Evolutionary conservation across 306 rosid genomes (phyloP), one percentile per base, ranked within the genome.

Genomic region (Medicago ruthenica): DNA sequence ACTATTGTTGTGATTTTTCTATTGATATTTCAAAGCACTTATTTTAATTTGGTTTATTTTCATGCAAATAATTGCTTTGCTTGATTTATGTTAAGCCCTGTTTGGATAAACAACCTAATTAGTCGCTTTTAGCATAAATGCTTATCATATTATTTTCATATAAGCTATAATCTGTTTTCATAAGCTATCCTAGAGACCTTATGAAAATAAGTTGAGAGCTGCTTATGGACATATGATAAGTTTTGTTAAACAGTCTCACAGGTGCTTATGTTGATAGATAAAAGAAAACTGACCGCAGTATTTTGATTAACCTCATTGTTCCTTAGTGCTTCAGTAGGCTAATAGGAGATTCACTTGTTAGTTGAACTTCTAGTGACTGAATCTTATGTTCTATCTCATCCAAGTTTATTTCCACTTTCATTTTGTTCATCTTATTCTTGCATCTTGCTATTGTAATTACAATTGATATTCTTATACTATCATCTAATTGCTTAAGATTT

Each of bases 1-100:
- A 67, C 76, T 16, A 57, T 34, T 69, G 55, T 51, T 69, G 63
- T 63, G 74, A 40, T 61, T 71, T 71, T 59, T 63, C 64, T 51
- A 44, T 51, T 20, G 70, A 62, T 76, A 57, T 65, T 68, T 65
- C 24, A 55, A 40, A 72, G 54, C 39, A 13, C 8, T 24, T 36
- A 18, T 80, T 44, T 10, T 9, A 9, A 45, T 68, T 60, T 70
- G 16, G 51, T 67, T 53, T 45, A 51, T 57, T 79, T 71, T 64
- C 75, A 57, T 71, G 20, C n/a, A 36, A 41, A 27, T 45, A 54
- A 31, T 5, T 75, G 21, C 7, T 72, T 74, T 61, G 55, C 73
- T 67, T 37, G 59, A 42, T 72, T 53, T 59, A 20, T 36, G 61
- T 20, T 55, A 18, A 55, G 27, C 14, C 22, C 1, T 18, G 27